Base-by-base conservation (phyloP, 768 basidiomycete species). In the Russula dissimulans region DNA sequence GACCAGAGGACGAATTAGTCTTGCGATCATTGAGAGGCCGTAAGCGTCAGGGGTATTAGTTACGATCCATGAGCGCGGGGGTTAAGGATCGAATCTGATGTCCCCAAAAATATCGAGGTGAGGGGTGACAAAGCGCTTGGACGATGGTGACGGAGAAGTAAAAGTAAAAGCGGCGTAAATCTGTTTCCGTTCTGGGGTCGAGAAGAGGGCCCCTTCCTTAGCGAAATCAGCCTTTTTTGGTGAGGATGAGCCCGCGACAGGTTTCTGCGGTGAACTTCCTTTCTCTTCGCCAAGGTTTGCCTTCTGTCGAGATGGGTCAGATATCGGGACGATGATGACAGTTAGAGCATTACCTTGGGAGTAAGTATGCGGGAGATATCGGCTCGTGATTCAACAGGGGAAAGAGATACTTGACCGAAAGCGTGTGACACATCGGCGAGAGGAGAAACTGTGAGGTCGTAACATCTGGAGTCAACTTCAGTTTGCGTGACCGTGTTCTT, bases 151-250 rank as follows among this genome's bases (percentile, higher is more conserved):
- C 7, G 89, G 89, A 1, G 87, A 85, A 15, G 83, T 79, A 74
- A 91, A 91, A 3, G 88, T 90, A 69, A 91, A 91, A 4, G 86
- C 78, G 22, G 86, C 77, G 69, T 87, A 88, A 61, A 84, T 84
- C 61, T 77, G 79, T 68, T 84, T 83, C 67, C 87, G 82, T 67
- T 90, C 85, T 4, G 89, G 87, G 4, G 88, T 89, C 17, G 84
- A 82, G 64, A 89, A 83, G n/a, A 74, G 46, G 29, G 45, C 36
- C 7, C 54, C 53, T 52, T 55, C 39, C 26, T 48, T 46, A 38
- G 57, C 45, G 12, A 38, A 38, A 34, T 45, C 50, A 17, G 38
- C 49, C 22, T 36, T 47, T 49, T 54, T 62, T 31, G 59, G 57
- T 31, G 56, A 53, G 15, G 59, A 48, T 9, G 65, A 41, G 43